Conservation (phyloP, 2,329 filamentous ascomycete species). For the Aspergillus pseudoterreus region DNA sequence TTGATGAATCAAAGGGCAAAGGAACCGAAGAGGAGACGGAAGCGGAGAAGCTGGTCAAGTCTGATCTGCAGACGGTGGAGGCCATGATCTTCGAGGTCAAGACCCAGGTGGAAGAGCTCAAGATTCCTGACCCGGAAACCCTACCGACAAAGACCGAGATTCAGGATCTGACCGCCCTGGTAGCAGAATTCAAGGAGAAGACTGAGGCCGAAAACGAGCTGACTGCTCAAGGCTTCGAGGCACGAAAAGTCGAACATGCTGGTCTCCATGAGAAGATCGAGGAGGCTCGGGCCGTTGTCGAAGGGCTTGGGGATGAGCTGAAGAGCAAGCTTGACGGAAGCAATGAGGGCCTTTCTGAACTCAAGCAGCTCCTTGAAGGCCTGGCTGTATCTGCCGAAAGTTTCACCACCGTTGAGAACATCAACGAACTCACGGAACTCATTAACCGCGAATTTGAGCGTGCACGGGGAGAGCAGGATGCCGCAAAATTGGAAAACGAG, state of each 20-base stretch:
- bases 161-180: conserved; percentile 62
- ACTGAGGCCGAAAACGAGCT: conserved; percentile 66
- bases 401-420: conserved; percentile 52
- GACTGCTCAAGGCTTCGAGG: conserved; percentile 74
- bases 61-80: conserved; percentile 76
- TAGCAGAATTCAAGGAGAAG: conserved; percentile 65
- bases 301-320: conserved; percentile 73
- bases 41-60: conserved; percentile 68
- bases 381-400: conserved; percentile 58
- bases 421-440: conserved; percentile 68
- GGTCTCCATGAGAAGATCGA: conserved; percentile 73
- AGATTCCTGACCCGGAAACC: conserved; percentile 65
- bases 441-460: conserved; percentile 87
- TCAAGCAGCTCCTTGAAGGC: conserved; percentile 61
- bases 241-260: conserved; percentile 78
- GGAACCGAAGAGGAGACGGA: conserved; percentile 46
- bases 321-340: conserved; percentile 75
- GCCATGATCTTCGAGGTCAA: conserved; percentile 83
- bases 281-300: conserved; percentile 72
- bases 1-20: conserved; percentile 65
- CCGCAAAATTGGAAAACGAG: conserved; percentile 73
- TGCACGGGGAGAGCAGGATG: conserved; percentile 72
- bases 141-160: conserved; percentile 76
- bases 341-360: conserved; percentile 58
- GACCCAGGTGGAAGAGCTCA: conserved; percentile 68